Conservation (phyloP, 1,284 basidiomycete genomes). For the Lentinus polychrous region DNA sequence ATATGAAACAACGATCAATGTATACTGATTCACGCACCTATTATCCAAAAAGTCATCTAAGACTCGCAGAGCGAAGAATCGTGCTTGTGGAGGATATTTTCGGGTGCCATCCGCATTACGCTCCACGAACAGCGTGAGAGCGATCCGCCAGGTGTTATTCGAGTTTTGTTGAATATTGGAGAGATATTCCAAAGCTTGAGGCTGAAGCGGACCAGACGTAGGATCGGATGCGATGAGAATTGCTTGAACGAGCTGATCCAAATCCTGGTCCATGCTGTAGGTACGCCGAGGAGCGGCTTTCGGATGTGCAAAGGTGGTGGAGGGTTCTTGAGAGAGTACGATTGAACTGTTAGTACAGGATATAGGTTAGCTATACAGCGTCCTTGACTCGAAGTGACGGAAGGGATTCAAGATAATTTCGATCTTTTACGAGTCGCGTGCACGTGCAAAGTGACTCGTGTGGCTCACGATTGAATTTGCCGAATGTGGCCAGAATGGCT, state of each 20-base stretch:
- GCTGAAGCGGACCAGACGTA: slow-evolving; percentile 57
- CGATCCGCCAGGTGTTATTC: slow-evolving; percentile 71
- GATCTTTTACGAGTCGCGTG: slow-evolving; percentile 11
- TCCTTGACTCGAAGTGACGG: slow-evolving; percentile 2
- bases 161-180: slow-evolving; percentile 72
- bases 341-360: no score
- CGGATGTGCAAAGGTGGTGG: no score
- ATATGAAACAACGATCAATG: background rate
- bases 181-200: slow-evolving; percentile 79
- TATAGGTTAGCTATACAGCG: no score
- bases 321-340: no score
- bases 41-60: slow-evolving; percentile 83
- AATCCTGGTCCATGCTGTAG: slow-evolving; percentile 58
- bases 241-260: slow-evolving; percentile 74
- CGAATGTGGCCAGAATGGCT: no score
- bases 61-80: slow-evolving; percentile 83
- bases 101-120: slow-evolving; percentile 45
- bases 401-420: slow-evolving; percentile 10
- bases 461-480: no score
- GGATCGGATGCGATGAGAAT: slow-evolving; percentile 82
- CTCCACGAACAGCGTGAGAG: slow-evolving; percentile 69
- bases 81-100: slow-evolving; percentile 68
- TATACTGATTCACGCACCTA: slow-evolving; percentile 47
- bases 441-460: slow-evolving; percentile 8
- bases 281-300: no score